Evolutionary conservation across 495 filamentous ascomycete species (phyloP).

Genomic region (Delitschia confertaspora): DNA sequence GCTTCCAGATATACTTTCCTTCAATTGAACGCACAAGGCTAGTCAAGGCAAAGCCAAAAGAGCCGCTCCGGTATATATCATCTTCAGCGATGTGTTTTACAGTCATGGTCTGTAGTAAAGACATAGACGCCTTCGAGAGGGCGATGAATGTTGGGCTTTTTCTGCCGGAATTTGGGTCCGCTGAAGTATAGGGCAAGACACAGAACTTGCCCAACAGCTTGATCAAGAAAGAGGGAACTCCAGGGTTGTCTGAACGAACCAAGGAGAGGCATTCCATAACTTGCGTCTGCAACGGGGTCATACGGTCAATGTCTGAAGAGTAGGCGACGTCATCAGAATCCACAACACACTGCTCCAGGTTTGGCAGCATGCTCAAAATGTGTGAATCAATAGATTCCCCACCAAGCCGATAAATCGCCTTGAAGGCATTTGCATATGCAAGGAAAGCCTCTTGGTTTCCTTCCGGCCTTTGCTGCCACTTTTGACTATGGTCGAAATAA

Average conservation of each 20-base stretch:
- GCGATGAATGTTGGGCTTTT: slow-evolving; percentile 66
- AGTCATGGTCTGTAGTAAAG: slow-evolving; percentile 56
- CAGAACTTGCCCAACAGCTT: slow-evolving; percentile 59
- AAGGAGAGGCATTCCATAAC: slow-evolving; percentile 64
- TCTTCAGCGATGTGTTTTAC: slow-evolving; percentile 19
- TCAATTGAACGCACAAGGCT: slow-evolving; percentile 59
- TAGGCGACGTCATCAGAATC: slow-evolving; percentile 69
- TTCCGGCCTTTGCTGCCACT: slow-evolving; percentile 29
- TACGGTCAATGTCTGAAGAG: slow-evolving; percentile 72
- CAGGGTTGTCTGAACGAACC: slow-evolving; percentile 58
- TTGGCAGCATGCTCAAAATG: slow-evolving; percentile 45
- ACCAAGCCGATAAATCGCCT: slow-evolving; percentile 74
- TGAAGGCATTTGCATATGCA: slow-evolving; percentile 68
- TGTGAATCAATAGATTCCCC: slow-evolving; percentile 51
- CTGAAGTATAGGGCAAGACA: slow-evolving; percentile 52
- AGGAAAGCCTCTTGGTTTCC: slow-evolving; percentile 68
- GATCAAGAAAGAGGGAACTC: slow-evolving; percentile 59
- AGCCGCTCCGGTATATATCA: slow-evolving; percentile 19
- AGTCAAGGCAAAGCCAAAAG: slow-evolving; percentile 47
- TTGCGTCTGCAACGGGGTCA: slow-evolving; percentile 67
- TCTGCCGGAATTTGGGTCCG: background rate
- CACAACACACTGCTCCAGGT: slow-evolving; percentile 52
- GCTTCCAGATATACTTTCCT: slow-evolving; percentile 61
- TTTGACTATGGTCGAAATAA: slow-evolving; percentile 32
- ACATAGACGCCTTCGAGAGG: slow-evolving; percentile 71